Percentiles rank a stretch among this genome's conserved stretches.
Conservation (phyloP, 2,329 filamentous ascomycete genomes). For the Phaeosphaeria sp. region DNA sequence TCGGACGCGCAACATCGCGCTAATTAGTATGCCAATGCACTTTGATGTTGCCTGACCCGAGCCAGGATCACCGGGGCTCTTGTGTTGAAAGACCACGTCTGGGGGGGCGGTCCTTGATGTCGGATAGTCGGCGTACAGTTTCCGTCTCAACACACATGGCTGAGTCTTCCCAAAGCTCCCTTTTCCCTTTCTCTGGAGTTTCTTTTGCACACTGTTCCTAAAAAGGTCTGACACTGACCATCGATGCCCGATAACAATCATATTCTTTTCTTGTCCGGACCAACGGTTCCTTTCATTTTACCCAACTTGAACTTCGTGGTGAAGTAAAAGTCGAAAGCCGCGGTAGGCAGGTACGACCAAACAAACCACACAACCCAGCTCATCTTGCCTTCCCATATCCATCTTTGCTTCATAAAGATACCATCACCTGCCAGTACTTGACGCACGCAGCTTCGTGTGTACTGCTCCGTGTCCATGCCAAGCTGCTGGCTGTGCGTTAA, state of each 20-base stretch:
- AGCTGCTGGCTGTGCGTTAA: constrained; percentile 62
- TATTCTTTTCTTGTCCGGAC: constrained; percentile 37
- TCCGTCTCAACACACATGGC: too few relatives aligned
- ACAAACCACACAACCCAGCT: constrained; percentile 58
- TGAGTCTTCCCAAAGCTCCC: too few relatives aligned
- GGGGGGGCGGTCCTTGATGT: too few relatives aligned
- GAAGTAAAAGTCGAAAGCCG: constrained; percentile 54
- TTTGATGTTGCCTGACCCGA: not conserved
- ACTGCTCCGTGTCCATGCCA: constrained; percentile 58
- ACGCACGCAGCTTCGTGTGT: constrained; percentile 62
- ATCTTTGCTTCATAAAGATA: constrained; percentile 50
- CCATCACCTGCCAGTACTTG: constrained; percentile 55
- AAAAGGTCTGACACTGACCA: too few relatives aligned
- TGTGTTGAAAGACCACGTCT: not conserved
- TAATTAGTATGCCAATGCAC: not conserved
- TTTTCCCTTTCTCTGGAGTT: too few relatives aligned
- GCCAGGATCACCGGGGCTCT: not conserved
- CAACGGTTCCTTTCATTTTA: constrained; percentile 50
- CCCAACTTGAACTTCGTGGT: constrained; percentile 60
- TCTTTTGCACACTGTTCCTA: too few relatives aligned
- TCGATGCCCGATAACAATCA: not conserved
- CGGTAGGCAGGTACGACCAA: constrained; percentile 54
- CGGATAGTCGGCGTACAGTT: too few relatives aligned
- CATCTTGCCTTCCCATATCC: constrained; percentile 63
- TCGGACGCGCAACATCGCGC: not conserved